Conservation (phyloP, 2,329 filamentous ascomycete species). For the Colletotrichum phormii region DNA sequence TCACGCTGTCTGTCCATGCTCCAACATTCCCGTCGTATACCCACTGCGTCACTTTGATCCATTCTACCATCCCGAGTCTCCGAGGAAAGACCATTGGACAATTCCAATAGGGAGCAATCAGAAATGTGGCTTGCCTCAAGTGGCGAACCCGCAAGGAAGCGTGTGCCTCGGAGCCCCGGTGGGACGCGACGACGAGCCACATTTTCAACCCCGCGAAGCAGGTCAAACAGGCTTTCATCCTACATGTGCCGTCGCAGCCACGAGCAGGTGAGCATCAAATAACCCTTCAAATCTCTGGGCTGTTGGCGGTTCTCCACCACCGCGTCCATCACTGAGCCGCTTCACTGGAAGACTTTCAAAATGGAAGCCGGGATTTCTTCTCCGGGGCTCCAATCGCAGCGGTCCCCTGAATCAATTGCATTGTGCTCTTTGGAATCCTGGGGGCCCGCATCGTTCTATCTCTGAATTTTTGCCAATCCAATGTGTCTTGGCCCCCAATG, state of each 20-base stretch:
- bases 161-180: background rate
- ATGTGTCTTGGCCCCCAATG: no score
- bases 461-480: no score
- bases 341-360: background rate
- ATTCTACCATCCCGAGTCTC: background rate
- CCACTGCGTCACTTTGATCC: background rate
- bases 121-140: background rate
- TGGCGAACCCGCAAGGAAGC: background rate
- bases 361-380: background rate
- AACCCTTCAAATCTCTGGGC: background rate
- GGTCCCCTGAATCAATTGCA: background rate
- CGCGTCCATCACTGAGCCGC: background rate
- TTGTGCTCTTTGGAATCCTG: background rate
- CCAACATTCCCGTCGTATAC: background rate
- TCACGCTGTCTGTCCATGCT: background rate
- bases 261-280: background rate
- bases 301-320: background rate
- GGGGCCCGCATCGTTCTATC: background rate
- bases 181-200: background rate
- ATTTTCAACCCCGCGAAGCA: background rate
- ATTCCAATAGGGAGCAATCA: background rate
- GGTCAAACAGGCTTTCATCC: slow-evolving; percentile 4
- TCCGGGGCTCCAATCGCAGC: background rate
- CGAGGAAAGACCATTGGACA: background rate
- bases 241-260: slow-evolving; percentile 7